Percentiles rank a stretch among this genome's conserved stretches.
Conservation (phyloP, 2,329 filamentous ascomycete genomes). For the Colletotrichum magnum region DNA sequence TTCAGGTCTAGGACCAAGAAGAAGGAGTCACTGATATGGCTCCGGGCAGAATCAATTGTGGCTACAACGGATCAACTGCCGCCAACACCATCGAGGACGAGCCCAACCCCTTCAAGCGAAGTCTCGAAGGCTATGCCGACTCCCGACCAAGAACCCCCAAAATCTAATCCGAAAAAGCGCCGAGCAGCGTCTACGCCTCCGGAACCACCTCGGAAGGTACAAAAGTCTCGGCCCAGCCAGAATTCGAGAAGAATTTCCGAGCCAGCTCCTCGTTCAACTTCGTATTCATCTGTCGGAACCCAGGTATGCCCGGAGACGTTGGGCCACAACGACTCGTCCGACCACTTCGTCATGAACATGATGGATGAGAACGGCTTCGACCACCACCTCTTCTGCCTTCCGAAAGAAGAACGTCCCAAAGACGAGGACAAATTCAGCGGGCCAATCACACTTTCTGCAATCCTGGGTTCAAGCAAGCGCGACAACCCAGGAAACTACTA, state of each 20-base stretch:
- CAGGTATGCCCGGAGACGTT: constrained; percentile 1
- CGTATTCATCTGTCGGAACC: neutral
- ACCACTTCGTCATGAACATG: constrained; percentile 8
- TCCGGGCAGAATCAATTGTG: neutral
- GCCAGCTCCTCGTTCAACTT: neutral
- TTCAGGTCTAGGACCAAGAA: neutral
- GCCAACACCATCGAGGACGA: neutral
- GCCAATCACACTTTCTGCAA: neutral
- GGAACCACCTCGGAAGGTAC: neutral
- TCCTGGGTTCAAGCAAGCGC: neutral
- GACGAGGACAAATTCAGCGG: neutral
- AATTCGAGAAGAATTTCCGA: neutral
- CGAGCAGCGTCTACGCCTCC: neutral
- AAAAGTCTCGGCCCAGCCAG: neutral
- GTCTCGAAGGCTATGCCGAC: neutral
- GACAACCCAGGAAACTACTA: neutral
- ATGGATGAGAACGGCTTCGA: neutral
- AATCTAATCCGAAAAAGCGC: neutral
- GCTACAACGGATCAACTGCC: neutral
- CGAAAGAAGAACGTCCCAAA: neutral
- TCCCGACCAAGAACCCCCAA: neutral
- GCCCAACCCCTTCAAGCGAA: too few relatives aligned
- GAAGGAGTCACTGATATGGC: constrained; percentile 1
- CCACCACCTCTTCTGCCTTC: constrained; percentile 9
- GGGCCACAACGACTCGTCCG: neutral